Evolutionary conservation across 805 yeast genomes (phyloP), one percentile per base, ranked within the genome.

Genomic region (Hanseniaspora lachancei): DNA sequence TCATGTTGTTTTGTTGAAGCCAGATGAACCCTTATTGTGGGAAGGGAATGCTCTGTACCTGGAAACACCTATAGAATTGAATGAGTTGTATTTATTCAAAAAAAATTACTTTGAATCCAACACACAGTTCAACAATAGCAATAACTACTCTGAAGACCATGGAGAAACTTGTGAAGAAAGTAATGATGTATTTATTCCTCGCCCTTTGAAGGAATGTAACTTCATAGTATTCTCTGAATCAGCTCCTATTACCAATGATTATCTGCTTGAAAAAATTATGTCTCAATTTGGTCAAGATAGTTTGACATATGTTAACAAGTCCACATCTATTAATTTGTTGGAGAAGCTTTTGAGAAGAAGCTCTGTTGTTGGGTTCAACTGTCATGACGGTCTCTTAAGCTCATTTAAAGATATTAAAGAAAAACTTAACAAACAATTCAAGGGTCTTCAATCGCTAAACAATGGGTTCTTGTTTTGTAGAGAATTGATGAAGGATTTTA

Each of bases 11-110:
- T 83, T 87, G 0, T 68, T 89, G 5, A 81, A 86, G 62, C 89
- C 95, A 0, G 76, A 82, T 2, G 86, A 86, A 62, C 95, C 96
- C 0, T 77, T 89, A 68, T 79, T 86, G 49, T 91, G 97, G 97
- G 89, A 85, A 58, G 97, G 97, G 5, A 75, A 78, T 18, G 81
- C 84, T 59, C 75, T 82, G 40, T 77, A 80, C 44, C 66, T 86
- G 7, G 61, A 69, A 6, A 73, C 74, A 15, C 66, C 79, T 15
- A 74, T 63, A 20, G 62, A 60, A 1, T 60, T 63, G 13, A 58
- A 63, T 20, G 63, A 64, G 5, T 27, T 64, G 6, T 52, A 38
- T 15, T 16, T 51, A 12, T 51, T 51, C 15, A 34, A 51, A 18
- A 51, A 51, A 23, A 46, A 42, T n/a, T 35, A 51, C 29, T 16